Base-by-base conservation (phyloP, 768 basidiomycete genomes). In the Hydnum rufescens region DNA sequence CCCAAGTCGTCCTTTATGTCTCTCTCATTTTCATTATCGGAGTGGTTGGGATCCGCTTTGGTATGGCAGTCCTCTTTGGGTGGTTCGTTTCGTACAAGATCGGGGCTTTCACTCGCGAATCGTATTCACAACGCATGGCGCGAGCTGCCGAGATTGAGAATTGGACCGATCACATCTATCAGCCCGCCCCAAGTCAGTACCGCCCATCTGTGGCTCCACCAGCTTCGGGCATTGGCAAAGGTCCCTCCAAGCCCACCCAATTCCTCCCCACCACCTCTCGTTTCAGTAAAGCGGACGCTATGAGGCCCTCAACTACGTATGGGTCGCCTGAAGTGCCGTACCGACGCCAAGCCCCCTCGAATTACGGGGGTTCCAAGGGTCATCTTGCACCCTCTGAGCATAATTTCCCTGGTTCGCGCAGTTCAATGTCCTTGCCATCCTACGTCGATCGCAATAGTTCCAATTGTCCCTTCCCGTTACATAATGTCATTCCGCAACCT, bases 21-120 rank as follows among this genome's bases (percentile, higher is more conserved):
- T 96, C 93, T 46, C 79, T 97, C 60, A 75, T 89, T 58, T 95
- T 97, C 74, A 97, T 99, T 64, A 81, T 93, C 57, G 93, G 93
- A 55, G 93, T 97, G 56, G 93, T 97, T 57, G 73, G 76, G 51
- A 89, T 95, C 64, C 85, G 89, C 32, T 99, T 97, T 68, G 70
- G 75, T 59, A 93, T 97, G 89, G 95, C 95, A 46, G 85, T 95
- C 62, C 72, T 93, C 64, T 99, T 97, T 66, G 74, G 84, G 25
- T 99, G 95, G 95, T 97, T 96, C 74, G 82, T 86, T 64, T 88
- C 84, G n/a, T 89, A 85, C 80, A 78, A 78, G 60, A 72, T 99
- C 39, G 95, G 95, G 47, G 82, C 85, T 57, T 97, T 93, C 73
- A 82, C 83, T 56, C 74, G 76, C 34, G 95, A 99, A 67, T 87